Evolutionary conservation across 2,329 filamentous ascomycete species (phyloP).

Genomic region (Epichloe gansuensis): DNA sequence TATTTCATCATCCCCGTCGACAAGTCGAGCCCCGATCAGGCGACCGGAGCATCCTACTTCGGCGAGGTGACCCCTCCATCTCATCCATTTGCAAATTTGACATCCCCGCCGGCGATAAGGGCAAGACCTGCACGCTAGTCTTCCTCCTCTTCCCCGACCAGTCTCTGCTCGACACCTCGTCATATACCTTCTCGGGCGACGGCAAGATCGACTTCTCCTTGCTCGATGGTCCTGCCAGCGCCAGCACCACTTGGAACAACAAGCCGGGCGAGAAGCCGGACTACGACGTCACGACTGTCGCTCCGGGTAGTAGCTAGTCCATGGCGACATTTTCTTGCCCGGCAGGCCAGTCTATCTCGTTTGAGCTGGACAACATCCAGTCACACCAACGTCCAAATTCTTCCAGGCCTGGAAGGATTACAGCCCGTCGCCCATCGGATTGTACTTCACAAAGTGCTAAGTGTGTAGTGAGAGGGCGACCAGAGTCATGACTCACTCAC

Average conservation of each 20-base stretch:
- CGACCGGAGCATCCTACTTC: slow-evolving; percentile 41
- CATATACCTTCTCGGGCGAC: slow-evolving; percentile 33
- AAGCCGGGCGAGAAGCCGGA: slow-evolving; percentile 32
- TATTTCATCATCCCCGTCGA: slow-evolving; percentile 52
- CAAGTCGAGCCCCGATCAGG: slow-evolving; percentile 36
- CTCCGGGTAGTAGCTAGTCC: slow-evolving; percentile 41
- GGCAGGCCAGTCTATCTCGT: slow-evolving; percentile 37
- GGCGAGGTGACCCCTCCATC: slow-evolving; percentile 40
- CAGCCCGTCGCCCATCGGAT: slow-evolving; percentile 34
- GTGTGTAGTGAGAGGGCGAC: not conserved
- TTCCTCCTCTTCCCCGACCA: slow-evolving; percentile 49
- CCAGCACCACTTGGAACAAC: slow-evolving; percentile 39
- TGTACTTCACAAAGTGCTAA: slow-evolving; percentile 25
- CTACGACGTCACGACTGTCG: slow-evolving; percentile 30
- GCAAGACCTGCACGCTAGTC: slow-evolving; percentile 49
- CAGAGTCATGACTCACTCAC: not conserved
- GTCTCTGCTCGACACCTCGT: slow-evolving; percentile 45
- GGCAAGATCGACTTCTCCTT: slow-evolving; percentile 41
- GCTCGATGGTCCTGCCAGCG: slow-evolving; percentile 32
- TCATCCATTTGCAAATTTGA: slow-evolving; percentile 60
- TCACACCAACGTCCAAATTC: slow-evolving; percentile 40
- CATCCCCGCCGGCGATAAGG: slow-evolving; percentile 38
- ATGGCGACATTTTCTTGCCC: slow-evolving; percentile 43
- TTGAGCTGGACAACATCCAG: slow-evolving; percentile 36
- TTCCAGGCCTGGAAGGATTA: slow-evolving; percentile 43